Evolutionary conservation across 352 stramenopile genomes (phyloP), one percentile per base, ranked within the genome.

Genomic region (Aphanomyces euteiches): DNA sequence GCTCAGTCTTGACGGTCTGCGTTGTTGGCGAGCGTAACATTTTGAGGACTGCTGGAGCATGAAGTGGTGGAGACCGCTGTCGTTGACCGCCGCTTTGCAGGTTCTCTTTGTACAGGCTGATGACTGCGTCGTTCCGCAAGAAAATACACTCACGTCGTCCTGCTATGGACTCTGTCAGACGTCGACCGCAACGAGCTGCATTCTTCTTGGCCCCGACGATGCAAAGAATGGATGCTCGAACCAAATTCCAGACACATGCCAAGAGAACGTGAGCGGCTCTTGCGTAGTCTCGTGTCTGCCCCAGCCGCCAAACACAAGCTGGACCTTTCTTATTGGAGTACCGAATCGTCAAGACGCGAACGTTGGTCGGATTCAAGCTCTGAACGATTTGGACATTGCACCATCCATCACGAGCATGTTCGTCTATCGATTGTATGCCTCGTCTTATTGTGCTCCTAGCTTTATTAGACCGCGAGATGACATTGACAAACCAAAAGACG

Each of bases 91-190:
- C 28, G 1, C 8, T 34, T 8, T 58, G 50, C 2, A 34, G 50
- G n/a, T 58, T 0, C 8, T 58, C n/a, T 19, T 10, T 34, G 50
- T 34, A 34, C 50, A 58, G n/a, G 8, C n/a, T 5, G 28, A 28
- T 28, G 28, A 28, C 28, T 69, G 63, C 63, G 40, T 58, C 13
- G 63, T 69, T 12, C 63, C 63, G 8, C 10, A 5, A 6, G 47
- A 28, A 47, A 69, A 69, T 21, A 69, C 63, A n/a, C 63, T 69
- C 50, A 69, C 63, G 8, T 69, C 63, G 13, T n/a, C 39, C 7
- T 69, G 63, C 37, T 69, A 61, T 41, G 63, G 63, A 10, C 12
- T 19, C 19, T 69, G 63, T 47, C 28, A 59, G 7, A 17, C 21
- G 17, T 28, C 40, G 21, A 36, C 57, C 19, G 38, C 57, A 13